phyloP scores from a whole-genome alignment of 139 green algal genomes.

The Chlorella sp. region DNA sequence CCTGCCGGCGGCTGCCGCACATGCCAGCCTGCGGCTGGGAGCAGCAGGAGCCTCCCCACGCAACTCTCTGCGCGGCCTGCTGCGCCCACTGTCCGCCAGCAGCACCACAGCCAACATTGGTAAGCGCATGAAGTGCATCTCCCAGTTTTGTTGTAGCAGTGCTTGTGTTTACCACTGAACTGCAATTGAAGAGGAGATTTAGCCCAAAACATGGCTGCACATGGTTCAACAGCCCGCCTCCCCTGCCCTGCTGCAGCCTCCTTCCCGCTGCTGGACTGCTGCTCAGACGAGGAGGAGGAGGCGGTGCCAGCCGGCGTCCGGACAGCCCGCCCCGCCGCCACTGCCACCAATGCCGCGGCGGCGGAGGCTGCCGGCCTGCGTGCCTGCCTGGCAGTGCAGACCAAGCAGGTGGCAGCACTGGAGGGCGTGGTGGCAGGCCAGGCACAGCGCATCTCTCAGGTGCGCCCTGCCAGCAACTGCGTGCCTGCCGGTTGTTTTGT shows the following conservation, averaged over 20 bases:
- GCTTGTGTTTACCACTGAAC: too few relatives aligned
- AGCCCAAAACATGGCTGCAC: too few relatives aligned
- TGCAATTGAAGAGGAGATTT: too few relatives aligned
- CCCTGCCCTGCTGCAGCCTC: background rate
- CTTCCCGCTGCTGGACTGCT: background rate
- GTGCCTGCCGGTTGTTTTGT: too few relatives aligned
- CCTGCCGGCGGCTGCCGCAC: background rate
- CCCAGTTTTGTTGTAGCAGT: too few relatives aligned
- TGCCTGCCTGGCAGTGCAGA: background rate
- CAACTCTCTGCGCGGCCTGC: background rate
- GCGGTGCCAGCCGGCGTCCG: too few relatives aligned
- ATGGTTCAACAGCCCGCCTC: too few relatives aligned
- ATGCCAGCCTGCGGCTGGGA: background rate
- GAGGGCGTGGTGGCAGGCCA: background rate
- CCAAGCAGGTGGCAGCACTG: background rate
- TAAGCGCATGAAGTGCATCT: background rate
- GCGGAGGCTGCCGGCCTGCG: background rate
- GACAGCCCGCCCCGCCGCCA: background rate
- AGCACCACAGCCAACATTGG: background rate
- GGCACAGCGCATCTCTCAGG: conserved; percentile 20
- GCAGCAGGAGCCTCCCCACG: too few relatives aligned
- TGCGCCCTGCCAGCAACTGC: too few relatives aligned
- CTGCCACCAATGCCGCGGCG: background rate
- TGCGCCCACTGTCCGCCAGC: background rate
- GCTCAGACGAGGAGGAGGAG: conserved; percentile 4